These are phyloP conservation scores for Phytopythium sindhum DNA, from an alignment of 352 stramenopile species.

Conservation along the genomic window DNA sequence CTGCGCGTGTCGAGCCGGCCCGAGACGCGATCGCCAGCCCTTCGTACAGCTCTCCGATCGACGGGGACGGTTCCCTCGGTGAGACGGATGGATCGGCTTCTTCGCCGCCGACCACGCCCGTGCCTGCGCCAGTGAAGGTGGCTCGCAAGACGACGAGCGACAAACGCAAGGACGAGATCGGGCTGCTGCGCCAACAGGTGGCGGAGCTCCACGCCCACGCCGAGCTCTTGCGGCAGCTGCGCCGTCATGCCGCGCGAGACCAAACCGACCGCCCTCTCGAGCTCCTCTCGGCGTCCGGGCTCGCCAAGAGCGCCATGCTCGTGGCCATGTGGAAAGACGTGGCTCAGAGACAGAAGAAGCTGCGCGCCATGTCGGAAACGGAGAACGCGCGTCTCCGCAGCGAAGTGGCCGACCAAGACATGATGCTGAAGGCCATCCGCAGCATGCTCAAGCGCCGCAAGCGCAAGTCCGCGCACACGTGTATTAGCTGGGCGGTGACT, in stretches of 20 bases:
- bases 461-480: neutral
- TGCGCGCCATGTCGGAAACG: neutral
- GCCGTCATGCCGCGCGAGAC: no score
- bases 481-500: neutral
- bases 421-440: neutral
- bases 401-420: neutral
- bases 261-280: neutral
- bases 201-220: neutral
- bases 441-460: neutral
- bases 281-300: neutral
- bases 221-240: neutral
- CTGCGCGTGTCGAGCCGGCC: no score
- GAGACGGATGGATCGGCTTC: neutral
- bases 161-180: neutral
- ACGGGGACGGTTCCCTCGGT: neutral
- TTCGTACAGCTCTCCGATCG: no score
- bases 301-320: neutral
- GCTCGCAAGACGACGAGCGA: neutral
- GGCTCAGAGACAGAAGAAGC: neutral
- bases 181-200: neutral
- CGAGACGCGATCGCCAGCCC: no score
- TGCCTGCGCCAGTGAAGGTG: neutral
- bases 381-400: neutral
- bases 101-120: neutral
- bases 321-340: neutral